A percentile compares a stretch with the other conserved stretches of the same genome.
Conservation (phyloP, 2,329 filamentous ascomycete species). For the Scorias spongiosa region DNA sequence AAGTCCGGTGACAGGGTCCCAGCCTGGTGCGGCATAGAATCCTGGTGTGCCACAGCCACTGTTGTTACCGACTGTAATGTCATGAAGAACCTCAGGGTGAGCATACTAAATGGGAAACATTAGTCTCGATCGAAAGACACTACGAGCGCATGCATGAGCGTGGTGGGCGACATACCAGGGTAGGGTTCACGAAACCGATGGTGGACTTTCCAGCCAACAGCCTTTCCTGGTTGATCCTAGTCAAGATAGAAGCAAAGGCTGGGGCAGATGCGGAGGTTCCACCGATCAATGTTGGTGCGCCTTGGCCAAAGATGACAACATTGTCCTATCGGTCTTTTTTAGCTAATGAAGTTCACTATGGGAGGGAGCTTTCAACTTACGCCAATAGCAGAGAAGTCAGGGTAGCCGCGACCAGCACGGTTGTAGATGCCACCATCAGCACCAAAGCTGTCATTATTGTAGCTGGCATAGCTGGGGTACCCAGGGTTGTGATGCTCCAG, state of each 20-base stretch:
- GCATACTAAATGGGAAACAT: background rate
- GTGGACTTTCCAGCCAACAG: constrained; percentile 13
- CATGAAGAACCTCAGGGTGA: constrained; percentile 15
- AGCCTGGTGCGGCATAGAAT: constrained; percentile 12
- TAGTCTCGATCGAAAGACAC: too few species aligned
- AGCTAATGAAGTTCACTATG: too few species aligned
- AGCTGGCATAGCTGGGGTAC: constrained; percentile 12
- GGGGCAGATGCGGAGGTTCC: constrained; percentile 15
- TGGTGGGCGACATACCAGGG: background rate
- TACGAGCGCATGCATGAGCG: too few species aligned
- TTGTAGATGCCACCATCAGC: constrained; percentile 8
- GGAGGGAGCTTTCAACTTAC: too few species aligned
- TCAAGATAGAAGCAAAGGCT: constrained; percentile 12
- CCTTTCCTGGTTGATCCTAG: constrained; percentile 16
- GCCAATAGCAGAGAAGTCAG: constrained; percentile 14
- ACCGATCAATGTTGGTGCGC: constrained; percentile 10
- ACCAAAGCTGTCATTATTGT: background rate
- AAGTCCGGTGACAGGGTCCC: constrained; percentile 18
- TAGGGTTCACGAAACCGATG: constrained; percentile 17
- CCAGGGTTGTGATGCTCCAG: constrained; percentile 12
- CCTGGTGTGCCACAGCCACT: constrained; percentile 18
- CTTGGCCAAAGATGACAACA: constrained; percentile 17
- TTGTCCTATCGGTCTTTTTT: constrained; percentile 10
- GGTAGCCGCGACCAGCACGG: constrained; percentile 12
- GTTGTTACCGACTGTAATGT: constrained; percentile 22